Base-by-base conservation (phyloP, 305 asterid genomes). In the Rubia tinctorum region DNA sequence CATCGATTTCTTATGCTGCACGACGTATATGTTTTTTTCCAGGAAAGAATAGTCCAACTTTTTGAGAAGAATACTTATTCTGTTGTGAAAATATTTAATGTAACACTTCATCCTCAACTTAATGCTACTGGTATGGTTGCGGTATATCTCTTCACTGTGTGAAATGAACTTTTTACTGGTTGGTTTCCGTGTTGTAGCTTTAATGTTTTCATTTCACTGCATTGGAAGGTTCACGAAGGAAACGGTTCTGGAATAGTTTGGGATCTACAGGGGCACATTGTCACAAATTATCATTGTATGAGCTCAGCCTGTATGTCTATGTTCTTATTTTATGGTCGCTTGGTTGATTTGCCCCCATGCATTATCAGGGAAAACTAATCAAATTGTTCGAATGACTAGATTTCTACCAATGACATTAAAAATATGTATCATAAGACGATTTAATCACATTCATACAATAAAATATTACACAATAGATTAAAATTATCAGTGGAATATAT, bases 231-330 rank as follows among this genome's bases (percentile, higher is more conserved):
- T 85, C 99, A 98, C 40, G 99, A 92, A 85, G 99, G 99, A 81
- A 95, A 95, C 84, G 99, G 99, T 64, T 95, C 99, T 0, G 99
- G 99, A 73, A 93, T 92, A 53, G 95, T 95, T 53, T 95, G 99
- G 99, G 99, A 95, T 81, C 89, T 81, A 7, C 88, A 81, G 75
- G 98, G 99, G 71, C 98, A 95, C 83, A 90, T 92, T 78, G 95
- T 95, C 39, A 95, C 99, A 73, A 95, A 95, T 83, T 95, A 89
- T 77, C 99, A 95, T n/a, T 98, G 99, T 95, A 92, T 79, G 83
- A 56, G 44, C 76, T 44, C 68, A 7, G 17, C 4, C 18, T 22
- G 22, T 68, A 5, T 53, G 17, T 8, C 76, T 11, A 40, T 30
- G 58, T 10, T 59, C 42, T 25, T 53, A 17, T 14, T n/a, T 6